Evolutionary conservation across 805 yeast species (phyloP).

Genomic region (Saturnispora dispora): DNA sequence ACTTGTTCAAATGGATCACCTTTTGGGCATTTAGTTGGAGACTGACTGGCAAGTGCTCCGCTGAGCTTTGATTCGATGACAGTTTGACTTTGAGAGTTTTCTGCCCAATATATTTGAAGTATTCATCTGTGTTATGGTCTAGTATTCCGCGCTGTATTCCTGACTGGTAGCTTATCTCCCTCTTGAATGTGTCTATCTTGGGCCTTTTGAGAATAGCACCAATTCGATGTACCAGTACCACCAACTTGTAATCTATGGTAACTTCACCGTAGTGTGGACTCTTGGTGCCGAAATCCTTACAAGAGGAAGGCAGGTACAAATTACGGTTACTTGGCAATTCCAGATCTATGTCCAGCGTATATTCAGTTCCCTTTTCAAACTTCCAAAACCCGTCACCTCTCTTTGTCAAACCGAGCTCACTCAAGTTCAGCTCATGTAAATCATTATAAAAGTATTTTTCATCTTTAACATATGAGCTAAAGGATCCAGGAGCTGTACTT

Average conservation of each 20-base stretch:
- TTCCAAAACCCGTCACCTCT: neutral
- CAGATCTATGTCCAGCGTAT: neutral
- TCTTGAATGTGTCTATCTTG: neutral
- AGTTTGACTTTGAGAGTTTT: neutral
- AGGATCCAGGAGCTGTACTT: neutral
- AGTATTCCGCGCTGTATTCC: neutral
- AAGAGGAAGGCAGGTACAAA: conserved; percentile 3
- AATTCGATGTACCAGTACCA: neutral
- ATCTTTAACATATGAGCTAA: neutral
- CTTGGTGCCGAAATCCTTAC: neutral
- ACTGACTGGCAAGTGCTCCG: neutral
- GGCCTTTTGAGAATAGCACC: neutral
- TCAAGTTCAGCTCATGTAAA: neutral
- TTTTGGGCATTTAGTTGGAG: neutral
- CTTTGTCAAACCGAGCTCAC: neutral
- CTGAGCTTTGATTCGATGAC: too few species aligned
- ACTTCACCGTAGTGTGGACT: neutral
- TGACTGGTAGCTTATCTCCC: conserved; percentile 1
- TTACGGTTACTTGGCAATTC: neutral
- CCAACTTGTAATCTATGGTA: neutral
- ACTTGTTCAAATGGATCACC: neutral
- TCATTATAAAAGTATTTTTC: neutral
- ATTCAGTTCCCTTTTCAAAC: neutral
- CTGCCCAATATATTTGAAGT: neutral
- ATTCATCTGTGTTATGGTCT: neutral